phyloP scores from a whole-genome alignment of 768 basidiomycete genomes.

The Termitomyces sp. region DNA sequence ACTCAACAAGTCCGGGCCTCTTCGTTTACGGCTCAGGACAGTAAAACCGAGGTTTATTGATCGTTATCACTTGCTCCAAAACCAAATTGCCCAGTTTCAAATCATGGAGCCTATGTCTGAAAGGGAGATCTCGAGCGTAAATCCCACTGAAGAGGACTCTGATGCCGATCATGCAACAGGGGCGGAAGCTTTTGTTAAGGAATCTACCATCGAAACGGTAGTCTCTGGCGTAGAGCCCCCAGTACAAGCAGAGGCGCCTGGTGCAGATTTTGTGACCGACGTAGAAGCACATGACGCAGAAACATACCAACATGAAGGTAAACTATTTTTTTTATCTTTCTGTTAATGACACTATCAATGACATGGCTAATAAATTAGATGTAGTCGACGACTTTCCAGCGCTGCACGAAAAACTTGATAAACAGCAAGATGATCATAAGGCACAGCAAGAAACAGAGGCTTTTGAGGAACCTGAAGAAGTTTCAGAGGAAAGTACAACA shows the following conservation, averaged over 20 bases:
- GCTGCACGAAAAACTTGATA: neutral
- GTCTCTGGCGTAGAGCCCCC: neutral
- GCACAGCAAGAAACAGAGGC: conserved; percentile 9
- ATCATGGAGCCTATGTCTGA: conserved; percentile 4
- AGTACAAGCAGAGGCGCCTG: neutral
- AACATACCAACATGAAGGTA: neutral
- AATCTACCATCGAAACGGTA: neutral
- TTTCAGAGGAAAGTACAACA: neutral
- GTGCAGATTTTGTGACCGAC: neutral
- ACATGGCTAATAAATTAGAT: neutral
- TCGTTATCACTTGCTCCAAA: conserved; percentile 62
- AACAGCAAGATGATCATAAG: conserved; percentile 8
- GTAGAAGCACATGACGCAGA: neutral
- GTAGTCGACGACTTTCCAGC: neutral
- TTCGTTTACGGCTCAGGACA: conserved; percentile 52
- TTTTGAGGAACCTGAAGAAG: neutral
- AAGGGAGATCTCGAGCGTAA: neutral
- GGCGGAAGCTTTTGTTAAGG: neutral
- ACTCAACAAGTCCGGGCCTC: conserved; percentile 55
- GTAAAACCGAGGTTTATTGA: conserved; percentile 57
- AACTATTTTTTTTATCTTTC: neutral
- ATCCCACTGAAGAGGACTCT: neutral
- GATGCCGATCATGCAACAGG: neutral
- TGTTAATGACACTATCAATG: too few relatives aligned
- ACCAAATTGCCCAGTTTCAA: conserved; percentile 38